phyloP scores from a whole-genome alignment of 208 protist genomes.

The Phytomonas sp. region DNA sequence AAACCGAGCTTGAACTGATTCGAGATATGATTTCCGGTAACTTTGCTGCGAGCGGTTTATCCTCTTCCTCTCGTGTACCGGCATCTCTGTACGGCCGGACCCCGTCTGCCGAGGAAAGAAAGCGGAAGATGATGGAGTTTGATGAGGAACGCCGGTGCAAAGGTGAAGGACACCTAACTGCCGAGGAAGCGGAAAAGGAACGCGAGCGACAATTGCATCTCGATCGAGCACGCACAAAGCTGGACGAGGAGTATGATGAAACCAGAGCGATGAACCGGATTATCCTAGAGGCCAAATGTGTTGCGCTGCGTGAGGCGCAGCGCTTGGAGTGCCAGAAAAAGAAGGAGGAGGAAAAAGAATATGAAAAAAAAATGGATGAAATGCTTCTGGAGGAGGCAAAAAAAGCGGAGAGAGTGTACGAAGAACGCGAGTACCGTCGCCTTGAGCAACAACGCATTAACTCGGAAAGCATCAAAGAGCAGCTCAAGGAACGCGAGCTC shows the following conservation, averaged over 20 bases:
- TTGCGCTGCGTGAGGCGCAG: conserved; percentile 88
- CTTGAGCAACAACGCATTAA: conserved; percentile 77
- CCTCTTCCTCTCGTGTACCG: conserved; percentile 12
- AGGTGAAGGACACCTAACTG: conserved; percentile 34
- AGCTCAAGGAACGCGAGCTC: conserved; percentile 86
- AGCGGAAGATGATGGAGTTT: conserved; percentile 67
- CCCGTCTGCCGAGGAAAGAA: conserved; percentile 48
- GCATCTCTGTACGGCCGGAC: conserved; percentile 7
- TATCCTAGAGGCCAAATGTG: conserved; percentile 86
- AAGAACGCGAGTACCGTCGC: conserved; percentile 82
- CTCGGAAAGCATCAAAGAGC: conserved; percentile 75
- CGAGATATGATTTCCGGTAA: conserved; percentile 52
- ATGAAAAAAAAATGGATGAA: conserved; percentile 69
- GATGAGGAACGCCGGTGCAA: conserved; percentile 58
- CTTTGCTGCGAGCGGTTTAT: not conserved
- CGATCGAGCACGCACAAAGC: conserved; percentile 60
- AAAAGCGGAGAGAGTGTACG: conserved; percentile 81
- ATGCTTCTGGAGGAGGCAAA: conserved; percentile 83
- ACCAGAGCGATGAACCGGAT: conserved; percentile 91
- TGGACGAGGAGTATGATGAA: conserved; percentile 89
- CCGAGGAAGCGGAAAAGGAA: conserved; percentile 78
- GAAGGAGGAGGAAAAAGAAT: conserved; percentile 46
- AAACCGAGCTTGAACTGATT: conserved; percentile 77
- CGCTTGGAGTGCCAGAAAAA: conserved; percentile 63
- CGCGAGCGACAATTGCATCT: conserved; percentile 58